Evolutionary conservation across 2,329 filamentous ascomycete species (phyloP), one percentile per base, ranked within the genome.

Genomic region (Fusarium buxicola): DNA sequence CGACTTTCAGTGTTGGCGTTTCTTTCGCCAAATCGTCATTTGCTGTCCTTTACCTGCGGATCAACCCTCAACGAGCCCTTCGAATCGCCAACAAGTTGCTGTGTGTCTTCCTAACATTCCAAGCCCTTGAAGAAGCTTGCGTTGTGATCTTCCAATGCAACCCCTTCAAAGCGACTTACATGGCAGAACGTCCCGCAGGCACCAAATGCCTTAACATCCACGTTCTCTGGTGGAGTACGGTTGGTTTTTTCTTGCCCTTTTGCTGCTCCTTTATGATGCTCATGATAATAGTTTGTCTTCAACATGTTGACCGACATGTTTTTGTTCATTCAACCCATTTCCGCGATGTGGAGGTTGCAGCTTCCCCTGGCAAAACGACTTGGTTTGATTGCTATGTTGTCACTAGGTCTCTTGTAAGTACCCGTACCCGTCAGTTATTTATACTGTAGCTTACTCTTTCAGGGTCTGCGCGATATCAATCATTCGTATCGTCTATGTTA

Each of bases 291-390:
- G 69, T 72, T 71, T 32, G 72, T 68, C 25, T 72, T 77, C 62
- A 78, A 78, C 59, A 63, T 78, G 30, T 58, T 66, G 10, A 77
- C 75, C 31, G 75, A 77, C 46, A 63, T 78, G 40, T 63, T 75
- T 24, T 61, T 78, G 8, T 77, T 77, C 50, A 60, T 75, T 13
- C 72, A 77, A 35, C 76, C 77, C 4, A 75, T 78, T 12, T 76
- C 76, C 1, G 69, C 73, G n/a, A 72, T 78, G 58, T 73, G 72
- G 59, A 73, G 71, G 28, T 58, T 78, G 30, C 72, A 76, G 25
- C 63, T 78, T 9, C 74, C 70, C 7, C n/a, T 67, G 10, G 67
- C 60, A 8, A 72, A 73, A 61, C 58, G 71, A 16, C 52, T 73
- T 18, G 72, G 70, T 6, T 54, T 73, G 24, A 66, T 71, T 25